These are phyloP conservation scores for Medicago truncatula DNA, from an alignment of 306 rosid species.

Conservation along the genomic window DNA sequence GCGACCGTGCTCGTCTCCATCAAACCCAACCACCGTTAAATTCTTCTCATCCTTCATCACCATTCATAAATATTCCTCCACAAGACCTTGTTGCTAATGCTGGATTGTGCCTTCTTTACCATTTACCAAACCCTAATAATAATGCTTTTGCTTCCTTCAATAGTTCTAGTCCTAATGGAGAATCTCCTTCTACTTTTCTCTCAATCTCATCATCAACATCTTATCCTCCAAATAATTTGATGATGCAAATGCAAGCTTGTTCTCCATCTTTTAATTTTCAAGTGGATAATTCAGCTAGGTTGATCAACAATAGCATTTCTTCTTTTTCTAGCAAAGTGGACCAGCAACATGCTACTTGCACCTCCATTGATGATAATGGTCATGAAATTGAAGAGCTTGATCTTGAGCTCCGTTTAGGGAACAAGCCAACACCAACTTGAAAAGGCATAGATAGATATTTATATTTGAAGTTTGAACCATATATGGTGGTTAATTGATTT, in stretches of 20 bases:
- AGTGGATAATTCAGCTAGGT: not conserved
- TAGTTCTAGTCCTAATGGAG: constrained; percentile 7
- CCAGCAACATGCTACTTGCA: constrained; percentile 37
- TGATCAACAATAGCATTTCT: not conserved
- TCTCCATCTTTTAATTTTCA: constrained; percentile 41
- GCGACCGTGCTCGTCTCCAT: constrained; percentile 93
- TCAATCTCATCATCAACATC: constrained; percentile 56
- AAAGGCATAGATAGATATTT: constrained; percentile 22
- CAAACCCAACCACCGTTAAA: constrained; percentile 39
- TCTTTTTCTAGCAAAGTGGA: constrained; percentile 42
- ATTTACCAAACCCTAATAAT: constrained; percentile 67
- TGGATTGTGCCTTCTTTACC: constrained; percentile 74
- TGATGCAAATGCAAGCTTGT: constrained; percentile 36
- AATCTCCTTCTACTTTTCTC: constrained; percentile 65
- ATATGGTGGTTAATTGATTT: constrained; percentile 5
- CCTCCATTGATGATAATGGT: constrained; percentile 32
- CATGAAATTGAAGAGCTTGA: constrained; percentile 69
- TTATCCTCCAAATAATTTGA: constrained; percentile 41
- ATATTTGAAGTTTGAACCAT: constrained; percentile 13
- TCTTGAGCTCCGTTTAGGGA: constrained; percentile 91
- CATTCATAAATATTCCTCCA: constrained; percentile 57
- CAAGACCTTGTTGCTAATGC: constrained; percentile 62
- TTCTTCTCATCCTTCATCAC: constrained; percentile 9
- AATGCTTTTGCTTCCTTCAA: not conserved
- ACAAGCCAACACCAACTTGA: constrained; percentile 61